Conservation (phyloP, 2,329 filamentous ascomycete species). For the Botryotinia narcissicola region DNA sequence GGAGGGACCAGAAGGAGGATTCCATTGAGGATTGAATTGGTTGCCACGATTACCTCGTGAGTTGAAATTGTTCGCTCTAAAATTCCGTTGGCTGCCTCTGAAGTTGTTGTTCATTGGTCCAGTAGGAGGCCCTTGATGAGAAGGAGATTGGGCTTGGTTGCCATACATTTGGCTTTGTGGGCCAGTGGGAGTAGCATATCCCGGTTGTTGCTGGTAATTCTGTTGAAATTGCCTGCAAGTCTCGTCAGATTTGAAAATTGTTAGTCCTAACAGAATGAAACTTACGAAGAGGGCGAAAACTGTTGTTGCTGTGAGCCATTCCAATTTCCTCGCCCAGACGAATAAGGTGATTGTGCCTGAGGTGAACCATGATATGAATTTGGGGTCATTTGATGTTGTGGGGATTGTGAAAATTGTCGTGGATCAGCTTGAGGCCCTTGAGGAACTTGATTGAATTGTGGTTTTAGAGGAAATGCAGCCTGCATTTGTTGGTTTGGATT, state of each 20-base stretch:
- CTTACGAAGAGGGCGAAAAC: slow-evolving; percentile 50
- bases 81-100: slow-evolving; percentile 52
- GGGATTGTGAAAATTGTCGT: slow-evolving; percentile 55
- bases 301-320: slow-evolving; percentile 42
- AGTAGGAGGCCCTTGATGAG: slow-evolving; percentile 53
- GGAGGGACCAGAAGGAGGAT: slow-evolving; percentile 48
- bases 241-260: slow-evolving; percentile 40
- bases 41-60: slow-evolving; percentile 43
- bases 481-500: slow-evolving; percentile 41
- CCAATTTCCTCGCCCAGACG: slow-evolving; percentile 53
- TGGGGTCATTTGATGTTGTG: slow-evolving; percentile 54
- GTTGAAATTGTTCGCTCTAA: slow-evolving; percentile 58
- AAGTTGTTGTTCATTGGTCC: slow-evolving; percentile 54
- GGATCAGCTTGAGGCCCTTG: slow-evolving; percentile 35
- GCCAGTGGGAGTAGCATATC: slow-evolving; percentile 51
- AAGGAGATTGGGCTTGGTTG: slow-evolving; percentile 44
- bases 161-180: slow-evolving; percentile 55
- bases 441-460: slow-evolving; percentile 39
- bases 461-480: slow-evolving; percentile 39
- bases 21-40: slow-evolving; percentile 71
- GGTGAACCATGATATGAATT: slow-evolving; percentile 59
- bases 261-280: slow-evolving; percentile 16
- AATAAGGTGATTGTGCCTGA: slow-evolving; percentile 60
- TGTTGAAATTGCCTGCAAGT: slow-evolving; percentile 56
- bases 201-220: slow-evolving; percentile 57